Conservation (phyloP, 306 rosid genomes). For the Lagenaria siceraria region DNA sequence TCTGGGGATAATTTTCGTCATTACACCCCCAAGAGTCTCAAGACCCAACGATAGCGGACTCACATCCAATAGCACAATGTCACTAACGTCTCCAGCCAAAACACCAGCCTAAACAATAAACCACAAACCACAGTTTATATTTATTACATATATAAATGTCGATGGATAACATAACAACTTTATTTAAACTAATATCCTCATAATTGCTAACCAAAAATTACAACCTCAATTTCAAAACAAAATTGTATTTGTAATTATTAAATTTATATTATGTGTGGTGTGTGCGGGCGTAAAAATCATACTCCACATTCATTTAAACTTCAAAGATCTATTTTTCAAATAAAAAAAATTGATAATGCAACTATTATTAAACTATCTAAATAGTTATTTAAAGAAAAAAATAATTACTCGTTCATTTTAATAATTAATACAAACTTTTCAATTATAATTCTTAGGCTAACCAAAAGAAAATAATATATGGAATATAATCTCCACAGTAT, state of each 20-base stretch:
- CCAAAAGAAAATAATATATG: background rate
- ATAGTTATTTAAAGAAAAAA: background rate
- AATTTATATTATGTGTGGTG: background rate
- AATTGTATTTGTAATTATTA: background rate
- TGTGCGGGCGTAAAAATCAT: background rate
- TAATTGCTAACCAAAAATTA: background rate
- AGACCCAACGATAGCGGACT: slow-evolving; percentile 70
- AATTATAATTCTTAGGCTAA: background rate
- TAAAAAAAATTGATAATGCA: background rate
- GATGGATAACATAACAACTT: background rate
- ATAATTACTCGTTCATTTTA: background rate
- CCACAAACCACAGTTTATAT: background rate
- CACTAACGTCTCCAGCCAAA: slow-evolving; percentile 81
- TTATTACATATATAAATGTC: background rate
- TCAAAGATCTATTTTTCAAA: background rate
- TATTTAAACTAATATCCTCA: background rate
- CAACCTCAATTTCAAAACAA: background rate
- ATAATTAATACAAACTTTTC: background rate
- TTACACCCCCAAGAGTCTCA: slow-evolving; percentile 88
- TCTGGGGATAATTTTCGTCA: slow-evolving; percentile 93
- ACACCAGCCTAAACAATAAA: slow-evolving; percentile 62
- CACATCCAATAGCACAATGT: slow-evolving; percentile 85
- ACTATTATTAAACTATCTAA: background rate
- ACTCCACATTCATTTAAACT: background rate
- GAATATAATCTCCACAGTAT: background rate